Evolutionary conservation across 2,329 filamentous ascomycete genomes (phyloP), one percentile per base, ranked within the genome.

Genomic region (Clonostachys byssicola): DNA sequence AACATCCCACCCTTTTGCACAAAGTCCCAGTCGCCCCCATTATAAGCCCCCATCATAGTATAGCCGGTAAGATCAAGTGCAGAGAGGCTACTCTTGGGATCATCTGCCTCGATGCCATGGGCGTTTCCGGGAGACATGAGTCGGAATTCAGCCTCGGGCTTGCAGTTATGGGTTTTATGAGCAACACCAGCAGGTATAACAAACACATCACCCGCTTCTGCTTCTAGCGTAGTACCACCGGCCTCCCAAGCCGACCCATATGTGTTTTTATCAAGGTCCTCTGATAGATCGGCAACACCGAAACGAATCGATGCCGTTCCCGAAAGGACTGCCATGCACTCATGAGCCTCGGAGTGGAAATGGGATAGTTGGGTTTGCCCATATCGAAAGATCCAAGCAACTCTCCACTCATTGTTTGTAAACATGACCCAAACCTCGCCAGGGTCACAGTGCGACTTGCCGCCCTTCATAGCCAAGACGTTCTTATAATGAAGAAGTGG

Each of bases 311-410:
- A 71, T 1, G 74, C 76, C 0, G 60, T 61, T 9, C 75, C 76
- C 1, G 71, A 71, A 3, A 79, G 62, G 1, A 80, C 75, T 34
- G 64, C 68, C 72, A 80, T 79, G 58, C 68, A 72, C 62, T 82
- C 78, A 57, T 81, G 77, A 0, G 72, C 68, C 9, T 57, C 54
- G 6, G 72, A 73, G 60, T 81, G 78, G 57, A 79, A 81, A 60
- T 81, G 78, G 0, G 76, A 74, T 33, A 56, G 46, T 51, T 79
- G 77, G 2, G 74, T 75, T 12, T 63, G 59, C 2, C 75, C 74
- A 60, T 81, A 81, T 40, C 75, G 71, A 52, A 71, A 74, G 45
- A 80, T 72, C 77, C 77, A 81, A 52, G 77, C 73, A 1, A 67
- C 65, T 43, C 71, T 54, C 76, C 76, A 80, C 38, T 62, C 69